Percentiles rank a stretch among this genome's conserved stretches.
Conservation (phyloP, 73 alveolate species). For the Blepharisma japonicum region DNA sequence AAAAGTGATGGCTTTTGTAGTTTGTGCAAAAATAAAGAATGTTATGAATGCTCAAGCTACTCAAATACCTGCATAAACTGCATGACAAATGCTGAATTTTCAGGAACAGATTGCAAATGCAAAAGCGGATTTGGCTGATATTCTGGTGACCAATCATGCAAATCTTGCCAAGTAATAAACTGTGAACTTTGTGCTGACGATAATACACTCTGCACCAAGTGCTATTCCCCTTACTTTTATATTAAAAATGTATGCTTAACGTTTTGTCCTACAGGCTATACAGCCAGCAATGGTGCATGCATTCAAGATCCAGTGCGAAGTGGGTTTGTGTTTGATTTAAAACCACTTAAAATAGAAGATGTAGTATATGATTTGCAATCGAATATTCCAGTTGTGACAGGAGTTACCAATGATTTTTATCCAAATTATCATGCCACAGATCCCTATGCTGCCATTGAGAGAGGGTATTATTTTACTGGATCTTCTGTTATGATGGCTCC, state of each 20-base stretch:
- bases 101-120: slow-evolving; percentile 3
- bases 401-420: background rate
- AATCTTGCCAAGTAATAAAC: background rate
- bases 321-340: slow-evolving; percentile 1
- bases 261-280: slow-evolving; percentile 22
- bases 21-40: slow-evolving; percentile 6
- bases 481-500: background rate
- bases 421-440: slow-evolving; percentile 1
- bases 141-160: background rate
- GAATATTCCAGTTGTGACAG: slow-evolving; percentile 13
- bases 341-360: slow-evolving; percentile 7
- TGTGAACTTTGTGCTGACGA: slow-evolving; percentile 5
- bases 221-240: background rate
- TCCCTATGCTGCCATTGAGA: background rate
- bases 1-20: background rate
- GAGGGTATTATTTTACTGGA: slow-evolving; percentile 26
- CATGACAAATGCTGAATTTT: background rate
- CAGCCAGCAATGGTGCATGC: background rate
- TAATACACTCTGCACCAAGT: background rate
- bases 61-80: background rate
- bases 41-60: background rate
- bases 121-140: background rate
- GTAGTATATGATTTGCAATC: slow-evolving; percentile 1
- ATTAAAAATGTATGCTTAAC: background rate
- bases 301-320: background rate